Percentiles rank a stretch among this genome's conserved stretches.
These are phyloP conservation scores for Leucogyrophana mollusca DNA, from an alignment of 768 basidiomycete genomes.

Conservation along the genomic window DNA sequence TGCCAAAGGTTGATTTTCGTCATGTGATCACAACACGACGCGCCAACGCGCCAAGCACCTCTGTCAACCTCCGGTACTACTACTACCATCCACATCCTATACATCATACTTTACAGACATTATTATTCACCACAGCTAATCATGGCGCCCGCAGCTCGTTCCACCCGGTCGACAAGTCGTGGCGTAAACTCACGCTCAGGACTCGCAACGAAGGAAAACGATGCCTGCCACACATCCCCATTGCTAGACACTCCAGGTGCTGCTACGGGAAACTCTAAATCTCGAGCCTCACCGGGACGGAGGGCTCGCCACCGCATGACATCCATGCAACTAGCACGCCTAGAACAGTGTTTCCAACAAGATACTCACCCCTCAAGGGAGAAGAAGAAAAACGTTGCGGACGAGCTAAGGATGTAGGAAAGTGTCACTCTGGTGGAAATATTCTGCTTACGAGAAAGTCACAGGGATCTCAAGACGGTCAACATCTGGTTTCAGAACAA, in stretches of 20 bases:
- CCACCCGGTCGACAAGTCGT: constrained; percentile 25
- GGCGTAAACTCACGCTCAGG: constrained; percentile 5
- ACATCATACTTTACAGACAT: constrained; percentile 14
- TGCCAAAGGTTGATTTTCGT: constrained; percentile 2
- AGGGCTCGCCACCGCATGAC: constrained; percentile 40
- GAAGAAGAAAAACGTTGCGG: constrained; percentile 26
- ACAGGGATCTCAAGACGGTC: constrained; percentile 44
- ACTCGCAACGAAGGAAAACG: constrained; percentile 17
- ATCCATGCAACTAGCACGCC: constrained; percentile 20
- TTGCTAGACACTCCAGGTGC: not conserved
- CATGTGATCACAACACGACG: constrained; percentile 18
- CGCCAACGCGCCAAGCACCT: too few species aligned
- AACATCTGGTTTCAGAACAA: constrained; percentile 87
- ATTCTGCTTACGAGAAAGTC: not conserved
- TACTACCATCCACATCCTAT: constrained; percentile 18
- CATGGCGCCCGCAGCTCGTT: constrained; percentile 26
- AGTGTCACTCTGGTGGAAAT: not conserved
- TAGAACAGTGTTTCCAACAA: constrained; percentile 24
- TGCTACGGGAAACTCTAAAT: not conserved
- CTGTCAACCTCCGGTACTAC: too few species aligned
- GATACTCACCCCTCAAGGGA: constrained; percentile 30
- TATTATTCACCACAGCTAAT: constrained; percentile 3
- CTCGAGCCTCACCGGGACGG: constrained; percentile 7
- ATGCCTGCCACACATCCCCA: not conserved
- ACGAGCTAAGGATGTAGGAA: constrained; percentile 27